Base-by-base conservation (phyloP, 495 filamentous ascomycete genomes). In the Hyaloscypha finlandica region DNA sequence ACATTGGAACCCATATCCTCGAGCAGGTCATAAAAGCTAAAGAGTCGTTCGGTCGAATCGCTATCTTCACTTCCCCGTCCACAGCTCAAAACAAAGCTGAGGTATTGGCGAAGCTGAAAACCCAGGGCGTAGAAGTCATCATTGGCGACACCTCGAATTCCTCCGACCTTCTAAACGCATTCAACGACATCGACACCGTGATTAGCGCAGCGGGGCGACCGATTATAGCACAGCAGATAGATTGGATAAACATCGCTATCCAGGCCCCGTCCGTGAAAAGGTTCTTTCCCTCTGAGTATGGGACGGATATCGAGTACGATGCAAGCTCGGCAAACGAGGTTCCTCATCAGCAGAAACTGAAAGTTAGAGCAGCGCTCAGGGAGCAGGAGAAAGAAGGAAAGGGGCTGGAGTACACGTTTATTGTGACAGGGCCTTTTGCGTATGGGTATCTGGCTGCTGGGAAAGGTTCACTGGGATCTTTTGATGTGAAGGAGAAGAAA, bases 201-300 rank as follows among this genome's bases (percentile, higher is more conserved):
- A 81, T 91, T 74, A 89, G 86, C 35, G 84, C 85, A 33, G 77
- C 91, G n/a, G 89, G 89, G 22, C 82, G 89, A 62, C 80, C 78
- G 32, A 81, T 81, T 5, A 79, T 91, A 8, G 77, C 81, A 4
- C 75, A 78, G n/a, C 89, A 91, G 70, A 84, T 67, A 33, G 12
- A 89, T 19, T 89, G 91, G 71, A 83, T 89, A 65, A 76, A 82
- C 0, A 78, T 91, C 0, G 79, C 91, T n/a, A 12, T 60, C 25
- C 31, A 53, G 20, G 55, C 68, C 0, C 68, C 68, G 1, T 77
- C 73, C 51, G 84, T 92, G 22, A 81, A 85, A 66, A 86, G 86
- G 78, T 91, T 92, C 77, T 82, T 90, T 67, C 89, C 89, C 5
- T 89, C 86, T 22, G 89, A 92, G 72, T 92, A 88, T 70, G 89